Percentiles rank a stretch among this genome's conserved stretches.
Conservation (phyloP, 495 filamentous ascomycete genomes). For the Daldinia loculata region DNA sequence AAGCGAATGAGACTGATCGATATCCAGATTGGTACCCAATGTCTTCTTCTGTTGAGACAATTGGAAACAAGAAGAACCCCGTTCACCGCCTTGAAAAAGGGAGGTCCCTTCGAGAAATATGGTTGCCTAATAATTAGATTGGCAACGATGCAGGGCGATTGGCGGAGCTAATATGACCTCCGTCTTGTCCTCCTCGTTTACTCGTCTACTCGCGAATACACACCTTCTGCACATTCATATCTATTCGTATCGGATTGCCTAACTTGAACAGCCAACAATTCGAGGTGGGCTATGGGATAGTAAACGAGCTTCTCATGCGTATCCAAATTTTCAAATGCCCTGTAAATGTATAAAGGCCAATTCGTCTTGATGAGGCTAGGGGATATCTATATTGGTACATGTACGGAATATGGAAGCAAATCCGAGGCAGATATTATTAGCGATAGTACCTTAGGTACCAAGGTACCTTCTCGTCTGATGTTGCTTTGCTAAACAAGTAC, state of each 20-base stretch:
- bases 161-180: slow-evolving; percentile 16
- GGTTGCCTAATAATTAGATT: slow-evolving; percentile 40
- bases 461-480: neutral
- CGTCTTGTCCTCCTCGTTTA: slow-evolving; percentile 11
- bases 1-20: slow-evolving; percentile 26
- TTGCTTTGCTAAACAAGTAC: slow-evolving; percentile 3
- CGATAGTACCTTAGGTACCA: slow-evolving; percentile 1
- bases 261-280: neutral
- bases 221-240: neutral
- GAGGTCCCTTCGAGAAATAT: slow-evolving; percentile 33
- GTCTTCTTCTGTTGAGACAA: slow-evolving; percentile 25
- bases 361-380: slow-evolving; percentile 9
- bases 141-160: slow-evolving; percentile 28
- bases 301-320: neutral
- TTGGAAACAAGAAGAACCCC: slow-evolving; percentile 17
- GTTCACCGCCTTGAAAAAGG: slow-evolving; percentile 39
- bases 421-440: slow-evolving; percentile 3
- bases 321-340: slow-evolving; percentile 14
- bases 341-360: slow-evolving; percentile 13
- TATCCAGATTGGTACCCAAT: slow-evolving; percentile 32
- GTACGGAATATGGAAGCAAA: slow-evolving; percentile 12
- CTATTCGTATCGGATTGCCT: neutral
- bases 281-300: neutral
- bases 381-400: neutral
- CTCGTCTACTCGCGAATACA: neutral